Conservation (phyloP, 495 filamentous ascomycete species). For the Penicillium lividum region DNA sequence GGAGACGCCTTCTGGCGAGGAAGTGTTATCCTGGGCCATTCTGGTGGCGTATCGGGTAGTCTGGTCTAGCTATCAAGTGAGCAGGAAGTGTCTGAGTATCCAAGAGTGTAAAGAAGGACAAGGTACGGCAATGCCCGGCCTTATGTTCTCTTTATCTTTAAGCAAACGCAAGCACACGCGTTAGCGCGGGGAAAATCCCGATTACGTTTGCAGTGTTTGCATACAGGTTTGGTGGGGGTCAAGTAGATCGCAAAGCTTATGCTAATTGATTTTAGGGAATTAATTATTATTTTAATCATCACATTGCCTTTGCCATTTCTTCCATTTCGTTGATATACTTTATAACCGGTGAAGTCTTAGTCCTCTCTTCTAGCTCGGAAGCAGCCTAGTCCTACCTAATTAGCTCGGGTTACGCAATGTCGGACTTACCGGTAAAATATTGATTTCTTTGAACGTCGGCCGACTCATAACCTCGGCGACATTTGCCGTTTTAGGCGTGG, state of each 20-base stretch:
- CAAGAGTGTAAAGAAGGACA: background rate
- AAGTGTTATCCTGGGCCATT: conserved; percentile 35
- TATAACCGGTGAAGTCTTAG: background rate
- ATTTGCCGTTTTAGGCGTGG: background rate
- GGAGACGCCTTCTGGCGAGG: conserved; percentile 68
- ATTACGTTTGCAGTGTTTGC: conserved; percentile 39
- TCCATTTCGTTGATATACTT: background rate
- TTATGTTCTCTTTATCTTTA: conserved; percentile 5
- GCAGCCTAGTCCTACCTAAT: background rate
- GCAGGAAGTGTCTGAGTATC: background rate
- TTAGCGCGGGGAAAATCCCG: conserved; percentile 20
- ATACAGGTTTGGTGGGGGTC: conserved; percentile 5
- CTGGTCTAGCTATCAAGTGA: background rate
- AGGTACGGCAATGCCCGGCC: background rate
- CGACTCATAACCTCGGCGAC: background rate
- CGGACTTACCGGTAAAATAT: background rate
- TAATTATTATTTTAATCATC: background rate
- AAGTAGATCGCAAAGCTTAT: background rate
- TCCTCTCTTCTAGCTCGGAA: background rate
- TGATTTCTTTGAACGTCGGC: background rate
- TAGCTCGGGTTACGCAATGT: background rate
- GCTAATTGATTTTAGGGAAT: background rate
- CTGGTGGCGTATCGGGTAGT: conserved; percentile 9
- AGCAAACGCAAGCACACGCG: conserved; percentile 8
- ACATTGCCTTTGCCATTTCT: background rate